Percentiles rank a stretch among this genome's conserved stretches.
These are phyloP conservation scores for Discostella stelligera DNA, from an alignment of 352 stramenopile species.

Conservation along the genomic window DNA sequence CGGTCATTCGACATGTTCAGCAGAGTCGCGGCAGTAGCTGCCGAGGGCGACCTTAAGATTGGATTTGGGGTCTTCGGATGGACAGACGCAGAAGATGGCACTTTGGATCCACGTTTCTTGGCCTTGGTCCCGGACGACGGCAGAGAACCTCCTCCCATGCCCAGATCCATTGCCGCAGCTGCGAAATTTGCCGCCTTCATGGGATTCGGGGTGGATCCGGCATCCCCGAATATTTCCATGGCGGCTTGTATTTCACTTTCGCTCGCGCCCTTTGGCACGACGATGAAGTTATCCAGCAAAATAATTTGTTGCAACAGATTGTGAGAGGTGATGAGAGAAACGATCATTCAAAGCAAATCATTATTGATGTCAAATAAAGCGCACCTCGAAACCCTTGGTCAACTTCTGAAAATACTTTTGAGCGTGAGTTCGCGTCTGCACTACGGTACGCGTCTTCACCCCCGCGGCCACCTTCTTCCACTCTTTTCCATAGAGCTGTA, in stretches of 20 bases:
- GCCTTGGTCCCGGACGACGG: slow-evolving; percentile 13
- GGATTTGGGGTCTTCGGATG: slow-evolving; percentile 2
- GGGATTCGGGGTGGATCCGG: slow-evolving; percentile 4
- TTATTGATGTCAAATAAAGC: slow-evolving; percentile 1
- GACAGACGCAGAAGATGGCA: not conserved
- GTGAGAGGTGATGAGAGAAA: not conserved
- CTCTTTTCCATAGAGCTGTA: slow-evolving; percentile 93
- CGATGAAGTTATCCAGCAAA: slow-evolving; percentile 1
- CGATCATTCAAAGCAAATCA: not conserved
- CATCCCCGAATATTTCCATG: slow-evolving; percentile 5
- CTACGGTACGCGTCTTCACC: slow-evolving; percentile 95
- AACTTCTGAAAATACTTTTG: slow-evolving; percentile 95
- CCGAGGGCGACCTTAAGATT: slow-evolving; percentile 18
- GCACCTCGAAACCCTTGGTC: slow-evolving; percentile 64
- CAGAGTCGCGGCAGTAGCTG: slow-evolving; percentile 24
- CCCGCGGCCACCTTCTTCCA: slow-evolving; percentile 92
- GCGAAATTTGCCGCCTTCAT: slow-evolving; percentile 16
- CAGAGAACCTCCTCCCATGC: slow-evolving; percentile 7
- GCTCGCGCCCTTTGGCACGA: not conserved
- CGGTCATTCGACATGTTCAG: slow-evolving; percentile 38
- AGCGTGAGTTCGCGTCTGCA: slow-evolving; percentile 96
- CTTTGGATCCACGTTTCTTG: slow-evolving; percentile 19
- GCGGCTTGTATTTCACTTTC: slow-evolving; percentile 12
- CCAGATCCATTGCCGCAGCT: slow-evolving; percentile 32
- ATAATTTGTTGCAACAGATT: not conserved